Base-by-base conservation (phyloP, 2,329 filamentous ascomycete species). In the Metarhizium brunneum region DNA sequence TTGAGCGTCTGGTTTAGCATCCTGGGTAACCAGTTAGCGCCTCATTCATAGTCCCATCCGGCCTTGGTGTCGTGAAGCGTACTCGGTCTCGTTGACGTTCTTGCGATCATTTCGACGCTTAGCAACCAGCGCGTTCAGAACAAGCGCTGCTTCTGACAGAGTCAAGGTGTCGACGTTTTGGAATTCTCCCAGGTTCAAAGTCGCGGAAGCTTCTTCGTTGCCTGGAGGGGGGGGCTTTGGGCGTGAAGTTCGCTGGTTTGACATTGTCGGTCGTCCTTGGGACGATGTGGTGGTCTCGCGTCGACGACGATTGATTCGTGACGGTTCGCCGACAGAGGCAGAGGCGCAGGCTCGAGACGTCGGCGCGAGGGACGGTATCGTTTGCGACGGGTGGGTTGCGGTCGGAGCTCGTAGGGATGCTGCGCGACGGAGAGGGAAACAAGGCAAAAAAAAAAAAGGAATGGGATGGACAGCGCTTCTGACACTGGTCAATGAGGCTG, bases 141-240 rank as follows among this genome's bases (percentile, higher is more conserved):
- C 88, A 52, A 96, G 83, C 63, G 90, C 84, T 2, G 94, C 92
- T 74, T 97, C 94, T 38, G 90, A 95, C 54, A 96, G 82, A 49
- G 92, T 96, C 59, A 99, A 79, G 6, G 92, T 92, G 68, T 94
- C 90, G 62, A 95, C 91, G 66, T 92, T 80, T 64, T 95, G 85
- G 73, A 97, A 96, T 69, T 96, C 92, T 73, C 94, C 94, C 11
- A 99, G 87, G 70, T 87, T 88, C 60, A 97, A 84, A 55, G 84
- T 84, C 7, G 83, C 77, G 52, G 87, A 85, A 29, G 92, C 92
- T 75, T 96, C 91, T 72, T 97, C 92, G 69, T 96, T 92, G 68
- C 88, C 87, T 56, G 84, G 80, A 50, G 82, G 81, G 48, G 79
- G 76, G 60, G 85, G 86, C 73, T 87, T 90, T 59, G 80, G 78